These are phyloP conservation scores for Fusarium bactridioides DNA, from an alignment of 2,329 filamentous ascomycete species.

Conservation along the genomic window DNA sequence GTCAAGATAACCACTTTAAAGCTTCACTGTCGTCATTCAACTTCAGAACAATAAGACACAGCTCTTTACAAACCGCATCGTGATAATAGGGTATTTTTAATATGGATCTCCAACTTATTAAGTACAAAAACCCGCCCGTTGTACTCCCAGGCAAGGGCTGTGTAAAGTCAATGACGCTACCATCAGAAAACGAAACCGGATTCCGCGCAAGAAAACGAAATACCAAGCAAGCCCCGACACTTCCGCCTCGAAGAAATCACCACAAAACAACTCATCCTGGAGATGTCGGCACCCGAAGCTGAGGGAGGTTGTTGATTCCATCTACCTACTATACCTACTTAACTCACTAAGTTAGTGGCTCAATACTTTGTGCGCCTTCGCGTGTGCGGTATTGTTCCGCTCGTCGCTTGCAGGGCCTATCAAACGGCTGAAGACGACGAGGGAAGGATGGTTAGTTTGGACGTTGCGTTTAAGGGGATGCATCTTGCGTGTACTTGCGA, in stretches of 20 bases:
- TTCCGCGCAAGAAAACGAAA: constrained; percentile 6
- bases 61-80: neutral
- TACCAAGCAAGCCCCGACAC: constrained; percentile 10
- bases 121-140: neutral
- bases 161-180: constrained; percentile 26
- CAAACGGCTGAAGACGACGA: constrained; percentile 2
- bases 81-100: neutral
- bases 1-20: neutral
- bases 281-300: constrained; percentile 5
- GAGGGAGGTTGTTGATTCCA: neutral
- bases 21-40: neutral
- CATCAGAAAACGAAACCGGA: constrained; percentile 6
- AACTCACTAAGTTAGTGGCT: neutral
- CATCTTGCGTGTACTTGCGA: neutral
- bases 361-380: constrained; percentile 19
- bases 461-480: neutral
- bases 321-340: neutral
- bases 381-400: constrained; percentile 27
- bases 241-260: neutral
- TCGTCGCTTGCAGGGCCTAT: constrained; percentile 28
- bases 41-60: neutral
- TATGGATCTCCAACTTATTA: neutral
- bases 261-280: neutral
- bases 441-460: neutral
- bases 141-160: neutral